Base-by-base conservation (phyloP, 257 asterid species). In the Scutellaria galericulata region DNA sequence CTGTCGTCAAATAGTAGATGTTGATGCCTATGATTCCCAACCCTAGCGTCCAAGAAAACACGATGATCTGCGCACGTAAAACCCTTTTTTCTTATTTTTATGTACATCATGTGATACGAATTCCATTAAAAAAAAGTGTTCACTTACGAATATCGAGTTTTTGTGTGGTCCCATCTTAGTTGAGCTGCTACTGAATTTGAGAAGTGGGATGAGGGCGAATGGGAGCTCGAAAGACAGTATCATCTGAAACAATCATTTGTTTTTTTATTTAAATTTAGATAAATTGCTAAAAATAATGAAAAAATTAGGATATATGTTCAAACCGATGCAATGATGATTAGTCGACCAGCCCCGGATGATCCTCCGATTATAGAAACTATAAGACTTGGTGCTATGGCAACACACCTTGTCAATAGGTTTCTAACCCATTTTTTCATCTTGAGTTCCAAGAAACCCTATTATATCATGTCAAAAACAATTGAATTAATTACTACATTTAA, bases 261-360 rank as follows among this genome's bases (percentile, higher is more conserved):
- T 40, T 52, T 3, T n/a, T 13, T 7, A 6, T 10, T 4, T 13
- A 18, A 40, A 41, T 2, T 11, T 67, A 1, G 13, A 45, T 27
- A 9, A 37, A 12, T 39, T 60, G 3, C 24, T 1, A 6, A 20
- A 7, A 12, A 18, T 1, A n/a, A 13, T 6, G 9, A 35, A 4
- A 5, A 2, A 41, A 3, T 44, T 31, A 31, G 37, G 37, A 31
- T 27, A 11, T 0, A 4, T 60, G 0, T 60, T 81, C 86, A n/a
- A 66, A 94, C 98, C 71, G 97, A 94, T 76, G 98, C 98, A 7
- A 94, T 91, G 78, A 94, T 88, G 76, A 94, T 94, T 7, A 94
- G 81, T 18, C 89, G 87, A 12, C 97, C 97, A 6, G 98, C 96
- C 48, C 92, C 96, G 0, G 96, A 77, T 31, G 98, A 72, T 51